A percentile compares a stretch with the other conserved stretches of the same genome.
Conservation (phyloP, 225 moss, liverwort and hornwort species). For the Climacium dendroides region DNA sequence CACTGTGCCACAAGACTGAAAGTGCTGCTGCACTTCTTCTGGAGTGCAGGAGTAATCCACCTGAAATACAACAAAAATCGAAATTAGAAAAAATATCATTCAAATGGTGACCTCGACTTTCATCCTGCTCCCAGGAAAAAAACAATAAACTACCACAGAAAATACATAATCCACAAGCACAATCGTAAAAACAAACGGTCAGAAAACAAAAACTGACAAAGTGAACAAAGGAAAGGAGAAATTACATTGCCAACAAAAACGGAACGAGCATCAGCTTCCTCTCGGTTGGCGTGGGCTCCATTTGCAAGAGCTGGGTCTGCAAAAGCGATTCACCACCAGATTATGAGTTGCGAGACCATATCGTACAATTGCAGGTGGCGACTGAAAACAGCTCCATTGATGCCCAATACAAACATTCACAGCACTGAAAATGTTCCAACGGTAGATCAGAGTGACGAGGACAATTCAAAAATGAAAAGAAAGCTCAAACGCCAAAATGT, state of each 20-base stretch:
- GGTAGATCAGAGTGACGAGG: background rate
- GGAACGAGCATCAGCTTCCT: constrained; percentile 80
- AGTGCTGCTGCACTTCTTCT: constrained; percentile 95
- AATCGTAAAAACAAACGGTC: background rate
- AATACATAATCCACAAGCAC: background rate
- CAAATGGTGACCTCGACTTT: background rate
- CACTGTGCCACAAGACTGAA: constrained; percentile 94
- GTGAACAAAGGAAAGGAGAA: background rate
- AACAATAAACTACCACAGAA: background rate
- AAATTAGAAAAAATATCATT: background rate
- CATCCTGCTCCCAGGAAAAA: background rate
- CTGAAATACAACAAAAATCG: constrained; percentile 1
- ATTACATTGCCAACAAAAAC: constrained; percentile 83
- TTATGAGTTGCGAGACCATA: background rate
- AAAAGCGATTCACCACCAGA: background rate
- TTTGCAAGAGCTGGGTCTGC: constrained; percentile 67
- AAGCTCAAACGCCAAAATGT: background rate
- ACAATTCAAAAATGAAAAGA: background rate
- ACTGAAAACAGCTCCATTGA: background rate
- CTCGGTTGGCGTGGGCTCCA: constrained; percentile 61
- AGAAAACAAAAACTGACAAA: background rate
- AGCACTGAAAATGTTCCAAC: background rate
- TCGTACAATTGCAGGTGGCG: background rate
- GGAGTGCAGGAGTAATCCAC: constrained; percentile 96
- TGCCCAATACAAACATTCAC: background rate